These are phyloP conservation scores for Penicillium salamii DNA, from an alignment of 495 filamentous ascomycete genomes.

Conservation along the genomic window DNA sequence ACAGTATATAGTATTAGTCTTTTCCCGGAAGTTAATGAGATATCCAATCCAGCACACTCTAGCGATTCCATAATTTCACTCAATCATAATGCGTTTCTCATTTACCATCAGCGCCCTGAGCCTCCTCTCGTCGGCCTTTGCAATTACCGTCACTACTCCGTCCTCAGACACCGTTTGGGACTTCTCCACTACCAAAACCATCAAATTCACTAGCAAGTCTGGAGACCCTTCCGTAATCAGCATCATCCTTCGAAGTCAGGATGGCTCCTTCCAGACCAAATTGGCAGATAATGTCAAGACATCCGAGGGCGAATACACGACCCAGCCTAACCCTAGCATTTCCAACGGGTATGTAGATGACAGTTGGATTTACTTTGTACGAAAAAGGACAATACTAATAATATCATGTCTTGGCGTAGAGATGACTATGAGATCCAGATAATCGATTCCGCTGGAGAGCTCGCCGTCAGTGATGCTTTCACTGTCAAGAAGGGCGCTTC, in stretches of 20 bases:
- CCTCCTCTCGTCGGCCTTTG: conserved; percentile 13
- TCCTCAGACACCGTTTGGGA: conserved; percentile 11
- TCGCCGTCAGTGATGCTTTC: conserved; percentile 13
- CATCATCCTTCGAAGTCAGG: conserved; percentile 15
- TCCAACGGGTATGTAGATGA: conserved; percentile 13
- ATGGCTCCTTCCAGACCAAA: conserved; percentile 19
- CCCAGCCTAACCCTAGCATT: conserved; percentile 15
- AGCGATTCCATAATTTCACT: conserved; percentile 8
- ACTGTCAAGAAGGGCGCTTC: conserved; percentile 15
- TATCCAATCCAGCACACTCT: neutral
- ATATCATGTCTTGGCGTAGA: conserved; percentile 4
- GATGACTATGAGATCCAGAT: conserved; percentile 15
- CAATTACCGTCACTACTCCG: conserved; percentile 12
- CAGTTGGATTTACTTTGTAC: neutral
- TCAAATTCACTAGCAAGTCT: conserved; percentile 11
- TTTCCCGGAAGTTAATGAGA: neutral
- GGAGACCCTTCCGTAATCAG: conserved; percentile 9
- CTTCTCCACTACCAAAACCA: conserved; percentile 15
- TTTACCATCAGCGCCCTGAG: conserved; percentile 8
- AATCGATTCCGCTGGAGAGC: conserved; percentile 13
- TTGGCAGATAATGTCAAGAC: conserved; percentile 18
- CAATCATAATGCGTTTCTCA: conserved; percentile 11
- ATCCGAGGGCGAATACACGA: conserved; percentile 15
- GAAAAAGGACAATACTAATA: conserved; percentile 8
- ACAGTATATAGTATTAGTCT: no score